phyloP scores from a whole-genome alignment of 2,329 filamentous ascomycete genomes.

The Alternaria postmessia region DNA sequence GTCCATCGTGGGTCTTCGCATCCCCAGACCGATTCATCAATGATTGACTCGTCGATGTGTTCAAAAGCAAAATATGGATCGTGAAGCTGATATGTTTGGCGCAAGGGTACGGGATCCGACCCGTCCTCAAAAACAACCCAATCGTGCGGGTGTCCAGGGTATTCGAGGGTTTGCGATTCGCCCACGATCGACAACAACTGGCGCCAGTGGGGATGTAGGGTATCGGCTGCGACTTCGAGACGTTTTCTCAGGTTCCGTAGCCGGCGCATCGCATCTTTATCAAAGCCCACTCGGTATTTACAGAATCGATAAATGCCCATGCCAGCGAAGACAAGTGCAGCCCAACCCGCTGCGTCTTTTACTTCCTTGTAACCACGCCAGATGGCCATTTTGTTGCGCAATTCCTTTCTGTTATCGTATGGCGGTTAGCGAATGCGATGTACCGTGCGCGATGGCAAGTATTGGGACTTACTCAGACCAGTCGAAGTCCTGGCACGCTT shows the following conservation, averaged over 20 bases:
- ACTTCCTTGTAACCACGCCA: constrained; percentile 69
- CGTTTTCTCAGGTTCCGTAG: constrained; percentile 56
- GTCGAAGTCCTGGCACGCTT: constrained; percentile 62
- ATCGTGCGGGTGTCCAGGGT: constrained; percentile 61
- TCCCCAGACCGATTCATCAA: constrained; percentile 60
- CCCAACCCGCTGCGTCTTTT: constrained; percentile 65
- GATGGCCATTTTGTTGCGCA: constrained; percentile 62
- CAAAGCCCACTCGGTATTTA: constrained; percentile 66
- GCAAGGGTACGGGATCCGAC: constrained; percentile 54
- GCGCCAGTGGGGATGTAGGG: constrained; percentile 62
- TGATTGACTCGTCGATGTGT: constrained; percentile 60
- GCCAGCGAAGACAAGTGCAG: constrained; percentile 64
- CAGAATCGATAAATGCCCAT: constrained; percentile 68
- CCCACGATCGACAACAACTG: constrained; percentile 59
- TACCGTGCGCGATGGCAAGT: not conserved
- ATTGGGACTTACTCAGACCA: constrained; percentile 57
- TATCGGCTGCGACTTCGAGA: constrained; percentile 64
- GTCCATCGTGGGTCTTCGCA: constrained; percentile 59
- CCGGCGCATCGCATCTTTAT: constrained; percentile 59
- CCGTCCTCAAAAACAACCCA: constrained; percentile 60
- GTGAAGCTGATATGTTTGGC: constrained; percentile 58
- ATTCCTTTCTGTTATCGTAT: constrained; percentile 55
- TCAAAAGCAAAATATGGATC: constrained; percentile 59
- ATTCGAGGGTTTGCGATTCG: constrained; percentile 51
- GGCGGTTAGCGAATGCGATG: constrained; percentile 1